phyloP scores from a whole-genome alignment of 2,329 filamentous ascomycete species.

The Aureobasidium uvarum region DNA sequence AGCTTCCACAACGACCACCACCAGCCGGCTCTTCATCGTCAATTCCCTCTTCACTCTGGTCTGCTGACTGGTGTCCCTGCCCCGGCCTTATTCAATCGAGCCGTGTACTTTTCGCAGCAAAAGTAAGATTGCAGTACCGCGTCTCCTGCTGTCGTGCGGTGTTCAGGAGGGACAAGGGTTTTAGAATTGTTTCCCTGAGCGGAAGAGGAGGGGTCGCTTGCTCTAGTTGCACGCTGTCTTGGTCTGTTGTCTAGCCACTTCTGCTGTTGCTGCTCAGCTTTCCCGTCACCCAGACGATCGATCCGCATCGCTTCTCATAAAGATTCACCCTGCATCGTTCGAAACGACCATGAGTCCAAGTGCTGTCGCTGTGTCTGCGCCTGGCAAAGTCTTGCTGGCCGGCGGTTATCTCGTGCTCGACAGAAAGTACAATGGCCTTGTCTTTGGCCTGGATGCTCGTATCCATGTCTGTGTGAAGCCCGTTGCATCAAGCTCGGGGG shows the following conservation, averaged over 20 bases:
- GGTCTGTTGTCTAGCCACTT: conserved; percentile 12
- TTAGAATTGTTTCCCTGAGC: conserved; percentile 19
- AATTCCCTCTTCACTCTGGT: conserved; percentile 16
- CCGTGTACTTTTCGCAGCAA: conserved; percentile 10
- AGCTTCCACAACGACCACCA: conserved; percentile 23
- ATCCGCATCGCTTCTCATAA: conserved; percentile 23
- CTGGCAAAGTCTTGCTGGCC: conserved; percentile 91
- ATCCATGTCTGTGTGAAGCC: conserved; percentile 61
- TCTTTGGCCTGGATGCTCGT: conserved; percentile 63
- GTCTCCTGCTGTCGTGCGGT: conserved; percentile 5
- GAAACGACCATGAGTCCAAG: conserved; percentile 28
- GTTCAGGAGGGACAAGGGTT: conserved; percentile 18
- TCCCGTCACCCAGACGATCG: conserved; percentile 17
- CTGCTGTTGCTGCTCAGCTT: conserved; percentile 1
- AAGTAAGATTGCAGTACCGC: conserved; percentile 19
- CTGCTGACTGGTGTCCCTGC: conserved; percentile 17
- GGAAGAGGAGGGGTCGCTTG: conserved; percentile 10
- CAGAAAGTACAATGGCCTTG: conserved; percentile 73
- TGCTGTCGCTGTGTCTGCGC: conserved; percentile 67
- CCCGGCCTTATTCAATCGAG: conserved; percentile 1
- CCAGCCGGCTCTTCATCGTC: conserved; percentile 16
- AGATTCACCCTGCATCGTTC: conserved; percentile 7
- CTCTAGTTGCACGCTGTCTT: conserved; percentile 5
- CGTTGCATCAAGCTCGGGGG: conserved; percentile 58
- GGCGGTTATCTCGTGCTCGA: conserved; percentile 96